phyloP scores from a whole-genome alignment of 257 asterid species.

The Osmanthus fragrans region DNA sequence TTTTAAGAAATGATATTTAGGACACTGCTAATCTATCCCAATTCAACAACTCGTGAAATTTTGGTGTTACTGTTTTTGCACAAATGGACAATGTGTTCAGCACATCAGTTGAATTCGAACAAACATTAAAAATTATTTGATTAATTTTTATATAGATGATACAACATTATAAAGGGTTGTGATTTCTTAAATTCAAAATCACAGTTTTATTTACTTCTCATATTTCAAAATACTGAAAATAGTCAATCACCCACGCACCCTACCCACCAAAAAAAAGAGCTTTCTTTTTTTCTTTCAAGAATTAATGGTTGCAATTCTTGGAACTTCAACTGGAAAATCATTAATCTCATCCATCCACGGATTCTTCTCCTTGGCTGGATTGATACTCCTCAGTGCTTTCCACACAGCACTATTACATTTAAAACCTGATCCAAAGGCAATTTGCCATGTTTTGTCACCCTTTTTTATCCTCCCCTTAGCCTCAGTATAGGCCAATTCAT shows the following conservation, averaged over 20 bases:
- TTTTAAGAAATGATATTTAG: neutral
- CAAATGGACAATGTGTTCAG: neutral
- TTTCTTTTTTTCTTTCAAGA: neutral
- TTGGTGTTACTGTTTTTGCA: neutral
- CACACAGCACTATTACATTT: conserved; percentile 61
- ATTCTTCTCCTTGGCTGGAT: conserved; percentile 45
- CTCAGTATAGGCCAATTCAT: conserved; percentile 47
- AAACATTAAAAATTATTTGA: neutral
- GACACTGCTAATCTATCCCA: neutral
- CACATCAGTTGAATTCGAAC: neutral
- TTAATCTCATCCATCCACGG: conserved; percentile 52
- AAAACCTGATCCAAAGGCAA: conserved; percentile 59
- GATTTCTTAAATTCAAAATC: neutral
- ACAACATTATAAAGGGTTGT: neutral
- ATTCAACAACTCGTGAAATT: neutral
- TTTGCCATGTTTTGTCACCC: conserved; percentile 58
- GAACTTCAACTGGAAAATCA: conserved; percentile 56
- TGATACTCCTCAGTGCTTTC: conserved; percentile 37
- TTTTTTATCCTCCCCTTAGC: conserved; percentile 51
- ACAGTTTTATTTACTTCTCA: neutral
- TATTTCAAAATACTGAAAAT: neutral
- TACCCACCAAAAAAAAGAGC: neutral
- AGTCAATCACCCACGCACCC: neutral
- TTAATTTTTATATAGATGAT: neutral
- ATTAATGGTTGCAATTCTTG: conserved; percentile 33